phyloP scores from a whole-genome alignment of 1,284 basidiomycete species.

The Trichosporon asahii region DNA sequence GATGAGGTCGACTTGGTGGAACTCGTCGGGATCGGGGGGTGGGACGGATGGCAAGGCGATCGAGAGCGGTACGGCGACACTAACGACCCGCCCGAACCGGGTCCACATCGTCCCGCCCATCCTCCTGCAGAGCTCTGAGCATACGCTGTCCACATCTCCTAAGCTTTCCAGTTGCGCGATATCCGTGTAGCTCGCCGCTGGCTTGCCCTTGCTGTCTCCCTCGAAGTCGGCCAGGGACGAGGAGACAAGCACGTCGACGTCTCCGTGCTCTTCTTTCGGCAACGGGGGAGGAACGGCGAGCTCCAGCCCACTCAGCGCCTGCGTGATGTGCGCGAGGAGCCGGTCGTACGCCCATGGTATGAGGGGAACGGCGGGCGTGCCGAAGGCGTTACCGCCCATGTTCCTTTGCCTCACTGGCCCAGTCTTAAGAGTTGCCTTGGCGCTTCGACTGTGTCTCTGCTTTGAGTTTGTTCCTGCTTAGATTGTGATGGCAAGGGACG shows the following conservation, averaged over 20 bases:
- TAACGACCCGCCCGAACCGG: background rate
- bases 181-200: too few species aligned
- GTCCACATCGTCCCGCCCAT: background rate
- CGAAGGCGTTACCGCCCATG: background rate
- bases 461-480: too few species aligned
- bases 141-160: background rate
- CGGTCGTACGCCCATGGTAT: constrained; percentile 9
- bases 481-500: too few species aligned
- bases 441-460: too few species aligned
- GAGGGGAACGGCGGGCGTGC: background rate
- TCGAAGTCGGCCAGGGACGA: constrained; percentile 21
- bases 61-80: background rate
- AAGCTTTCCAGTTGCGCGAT: background rate
- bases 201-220: background rate
- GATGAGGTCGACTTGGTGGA: constrained; percentile 41
- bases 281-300: constrained; percentile 12
- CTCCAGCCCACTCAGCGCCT: constrained; percentile 8
- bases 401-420: background rate
- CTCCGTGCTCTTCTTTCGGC: constrained; percentile 37
- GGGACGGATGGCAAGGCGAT: background rate
- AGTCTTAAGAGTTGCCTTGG: too few species aligned
- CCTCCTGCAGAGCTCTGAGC: background rate
- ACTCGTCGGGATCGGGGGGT: constrained; percentile 9
- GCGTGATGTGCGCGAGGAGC: constrained; percentile 11
- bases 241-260: constrained; percentile 37